Evolutionary conservation across 352 stramenopile genomes (phyloP).

Genomic region (Globisporangium spinosum): DNA sequence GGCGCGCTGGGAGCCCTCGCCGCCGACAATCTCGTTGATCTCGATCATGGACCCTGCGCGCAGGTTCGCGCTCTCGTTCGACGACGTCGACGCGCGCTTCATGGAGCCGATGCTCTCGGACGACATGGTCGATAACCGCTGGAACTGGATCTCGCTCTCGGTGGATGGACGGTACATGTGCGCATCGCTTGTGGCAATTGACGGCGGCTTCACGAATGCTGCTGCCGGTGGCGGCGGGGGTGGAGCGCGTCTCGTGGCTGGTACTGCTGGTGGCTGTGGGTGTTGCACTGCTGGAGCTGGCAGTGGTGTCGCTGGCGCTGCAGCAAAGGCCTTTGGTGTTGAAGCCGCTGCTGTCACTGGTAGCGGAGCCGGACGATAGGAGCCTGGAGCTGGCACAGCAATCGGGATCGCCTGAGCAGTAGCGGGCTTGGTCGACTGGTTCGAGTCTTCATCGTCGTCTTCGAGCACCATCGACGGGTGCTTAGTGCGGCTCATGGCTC

Average conservation of each 20-base stretch:
- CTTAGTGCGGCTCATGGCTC: constrained; percentile 8
- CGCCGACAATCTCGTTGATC: constrained; percentile 18
- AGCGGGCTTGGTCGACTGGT: neutral
- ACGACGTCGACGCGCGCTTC: constrained; percentile 22
- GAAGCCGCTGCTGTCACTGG: neutral
- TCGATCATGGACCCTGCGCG: constrained; percentile 25
- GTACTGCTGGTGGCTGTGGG: neutral
- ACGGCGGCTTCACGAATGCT: constrained; percentile 9
- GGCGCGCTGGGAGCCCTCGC: constrained; percentile 11
- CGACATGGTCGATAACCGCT: constrained; percentile 19
- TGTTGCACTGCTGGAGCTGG: neutral
- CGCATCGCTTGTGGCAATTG: neutral
- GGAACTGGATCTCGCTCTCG: constrained; percentile 17
- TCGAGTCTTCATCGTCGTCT: constrained; percentile 18
- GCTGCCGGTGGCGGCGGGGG: constrained; percentile 13
- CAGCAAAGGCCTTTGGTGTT: constrained; percentile 6
- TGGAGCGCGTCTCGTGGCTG: neutral
- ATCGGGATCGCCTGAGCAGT: neutral
- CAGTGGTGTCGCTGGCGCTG: constrained; percentile 6
- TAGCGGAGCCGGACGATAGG: neutral
- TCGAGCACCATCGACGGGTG: constrained; percentile 16
- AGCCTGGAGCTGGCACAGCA: neutral
- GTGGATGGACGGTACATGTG: constrained; percentile 16
- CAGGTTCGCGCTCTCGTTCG: constrained; percentile 15
- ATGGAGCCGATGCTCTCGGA: constrained; percentile 18